These are phyloP conservation scores for Aphanoascus verrucosus DNA, from an alignment of 2,329 filamentous ascomycete species.

Conservation along the genomic window DNA sequence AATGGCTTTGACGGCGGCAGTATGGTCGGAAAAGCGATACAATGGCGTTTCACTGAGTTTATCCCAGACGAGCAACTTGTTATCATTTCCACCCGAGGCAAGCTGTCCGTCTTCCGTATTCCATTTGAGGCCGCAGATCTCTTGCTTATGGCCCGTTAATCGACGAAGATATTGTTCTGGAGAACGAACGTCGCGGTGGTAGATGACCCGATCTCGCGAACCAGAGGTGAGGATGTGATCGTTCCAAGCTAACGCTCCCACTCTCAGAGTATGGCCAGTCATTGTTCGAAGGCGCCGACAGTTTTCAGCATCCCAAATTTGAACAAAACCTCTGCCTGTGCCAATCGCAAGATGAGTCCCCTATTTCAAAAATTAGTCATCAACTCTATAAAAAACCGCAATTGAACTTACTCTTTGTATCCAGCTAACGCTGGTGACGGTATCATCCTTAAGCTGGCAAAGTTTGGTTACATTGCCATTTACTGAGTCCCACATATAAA, in stretches of 20 bases:
- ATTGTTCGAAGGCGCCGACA: constrained; percentile 80
- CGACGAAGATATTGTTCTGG: constrained; percentile 83
- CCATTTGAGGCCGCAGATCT: constrained; percentile 94
- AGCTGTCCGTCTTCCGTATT: constrained; percentile 93
- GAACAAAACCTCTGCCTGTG: constrained; percentile 84
- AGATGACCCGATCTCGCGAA: constrained; percentile 84
- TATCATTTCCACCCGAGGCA: constrained; percentile 93
- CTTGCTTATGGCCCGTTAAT: constrained; percentile 90
- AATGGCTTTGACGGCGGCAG: constrained; percentile 92
- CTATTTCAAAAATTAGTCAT: constrained; percentile 24
- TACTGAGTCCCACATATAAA: constrained; percentile 97
- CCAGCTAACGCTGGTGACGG: constrained; percentile 94
- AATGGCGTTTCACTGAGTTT: constrained; percentile 84
- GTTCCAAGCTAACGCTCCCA: constrained; percentile 94
- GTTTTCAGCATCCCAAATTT: constrained; percentile 94
- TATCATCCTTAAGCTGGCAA: constrained; percentile 84
- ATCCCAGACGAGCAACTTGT: constrained; percentile 98
- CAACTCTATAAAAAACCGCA: neutral
- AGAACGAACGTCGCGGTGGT: constrained; percentile 87
- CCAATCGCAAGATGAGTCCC: constrained; percentile 93
- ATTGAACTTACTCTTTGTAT: constrained; percentile 61
- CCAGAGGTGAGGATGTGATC: constrained; percentile 94
- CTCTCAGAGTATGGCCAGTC: constrained; percentile 88
- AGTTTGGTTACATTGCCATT: constrained; percentile 86
- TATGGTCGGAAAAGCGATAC: constrained; percentile 91